phyloP scores from a whole-genome alignment of 2,329 filamentous ascomycete species.

The Alternaria incomplexa region DNA sequence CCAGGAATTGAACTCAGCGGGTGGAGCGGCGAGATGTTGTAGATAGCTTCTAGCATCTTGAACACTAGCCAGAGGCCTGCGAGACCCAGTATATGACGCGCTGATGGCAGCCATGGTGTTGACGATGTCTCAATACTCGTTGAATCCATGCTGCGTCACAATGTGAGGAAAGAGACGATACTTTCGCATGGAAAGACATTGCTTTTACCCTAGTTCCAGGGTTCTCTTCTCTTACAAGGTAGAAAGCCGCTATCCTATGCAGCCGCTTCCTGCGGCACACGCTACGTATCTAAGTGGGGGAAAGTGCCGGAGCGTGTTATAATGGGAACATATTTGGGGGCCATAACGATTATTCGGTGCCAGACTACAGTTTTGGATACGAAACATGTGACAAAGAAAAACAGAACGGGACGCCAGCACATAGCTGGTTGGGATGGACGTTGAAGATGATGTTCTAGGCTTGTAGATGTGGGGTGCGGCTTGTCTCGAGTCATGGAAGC shows the following conservation, averaged over 20 bases:
- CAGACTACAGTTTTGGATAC: background rate
- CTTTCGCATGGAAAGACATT: background rate
- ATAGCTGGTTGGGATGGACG: background rate
- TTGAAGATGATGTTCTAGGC: background rate
- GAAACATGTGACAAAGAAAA: background rate
- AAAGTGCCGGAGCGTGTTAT: background rate
- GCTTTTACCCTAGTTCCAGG: background rate
- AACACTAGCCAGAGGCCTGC: constrained; percentile 19
- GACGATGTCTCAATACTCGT: background rate
- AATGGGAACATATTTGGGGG: background rate
- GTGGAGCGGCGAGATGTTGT: constrained; percentile 36
- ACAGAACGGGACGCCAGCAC: background rate
- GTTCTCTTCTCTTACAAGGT: background rate
- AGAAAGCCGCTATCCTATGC: background rate
- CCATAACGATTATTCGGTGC: background rate
- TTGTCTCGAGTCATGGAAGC: background rate
- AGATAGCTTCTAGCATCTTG: constrained; percentile 22
- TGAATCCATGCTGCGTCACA: background rate
- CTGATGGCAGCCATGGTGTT: background rate
- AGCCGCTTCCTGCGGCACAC: background rate
- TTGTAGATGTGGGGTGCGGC: background rate
- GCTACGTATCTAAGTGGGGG: background rate
- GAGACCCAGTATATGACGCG: constrained; percentile 3
- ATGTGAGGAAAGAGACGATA: background rate
- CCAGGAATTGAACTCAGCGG: constrained; percentile 42